Percentiles rank a stretch among this genome's conserved stretches.
Conservation (phyloP, 495 filamentous ascomycete species). For the Platismatia glauca region DNA sequence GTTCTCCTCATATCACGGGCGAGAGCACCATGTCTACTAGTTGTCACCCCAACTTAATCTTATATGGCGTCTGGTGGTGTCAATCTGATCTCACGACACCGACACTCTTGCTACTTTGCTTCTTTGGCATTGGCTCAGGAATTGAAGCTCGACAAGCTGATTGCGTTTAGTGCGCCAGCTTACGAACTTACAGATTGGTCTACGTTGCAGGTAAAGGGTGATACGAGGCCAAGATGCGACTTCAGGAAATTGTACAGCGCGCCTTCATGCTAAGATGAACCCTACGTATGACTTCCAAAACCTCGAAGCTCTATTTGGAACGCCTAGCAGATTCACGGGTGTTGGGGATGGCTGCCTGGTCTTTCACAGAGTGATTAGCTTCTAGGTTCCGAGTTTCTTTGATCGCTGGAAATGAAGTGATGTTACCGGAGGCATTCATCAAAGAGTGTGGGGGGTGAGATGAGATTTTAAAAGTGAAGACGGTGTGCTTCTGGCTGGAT, state of each 20-base stretch:
- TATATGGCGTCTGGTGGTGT: background rate
- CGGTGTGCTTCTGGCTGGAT: background rate
- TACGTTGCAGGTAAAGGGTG: background rate
- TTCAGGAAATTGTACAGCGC: background rate
- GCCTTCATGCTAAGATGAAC: background rate
- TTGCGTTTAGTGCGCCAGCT: background rate
- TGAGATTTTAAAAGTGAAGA: background rate
- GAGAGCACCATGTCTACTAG: background rate
- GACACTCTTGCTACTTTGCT: background rate
- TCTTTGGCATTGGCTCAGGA: background rate
- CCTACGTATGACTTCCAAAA: background rate
- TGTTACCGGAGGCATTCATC: background rate
- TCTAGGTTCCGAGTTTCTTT: background rate
- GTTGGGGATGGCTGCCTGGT: background rate
- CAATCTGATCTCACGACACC: background rate
- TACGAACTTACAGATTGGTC: background rate
- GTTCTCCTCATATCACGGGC: too few species aligned
- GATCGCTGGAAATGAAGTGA: background rate
- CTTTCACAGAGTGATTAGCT: background rate
- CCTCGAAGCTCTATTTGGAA: background rate
- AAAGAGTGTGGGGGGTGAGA: background rate
- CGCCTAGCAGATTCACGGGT: background rate
- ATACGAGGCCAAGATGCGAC: background rate
- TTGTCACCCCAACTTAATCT: background rate
- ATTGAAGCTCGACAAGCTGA: background rate